Evolutionary conservation across 2,329 filamentous ascomycete species (phyloP).

Genomic region (Cadophora luteo-olivacea): DNA sequence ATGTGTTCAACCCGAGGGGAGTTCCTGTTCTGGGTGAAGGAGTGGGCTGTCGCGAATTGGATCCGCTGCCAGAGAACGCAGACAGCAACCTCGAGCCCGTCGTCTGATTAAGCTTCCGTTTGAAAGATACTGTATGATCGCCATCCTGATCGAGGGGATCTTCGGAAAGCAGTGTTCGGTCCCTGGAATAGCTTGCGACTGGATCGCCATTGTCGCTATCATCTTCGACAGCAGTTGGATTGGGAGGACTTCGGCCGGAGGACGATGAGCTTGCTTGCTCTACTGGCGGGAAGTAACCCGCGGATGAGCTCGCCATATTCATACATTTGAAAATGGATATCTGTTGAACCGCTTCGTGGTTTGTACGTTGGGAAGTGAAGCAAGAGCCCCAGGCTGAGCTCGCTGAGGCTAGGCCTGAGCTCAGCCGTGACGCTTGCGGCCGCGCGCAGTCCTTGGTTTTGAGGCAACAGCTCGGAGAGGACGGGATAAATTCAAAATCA

Average conservation of each 20-base stretch:
- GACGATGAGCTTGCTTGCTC: conserved; percentile 38
- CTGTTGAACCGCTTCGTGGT: conserved; percentile 23
- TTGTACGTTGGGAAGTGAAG: neutral
- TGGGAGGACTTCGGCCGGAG: conserved; percentile 37
- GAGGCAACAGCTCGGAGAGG: neutral
- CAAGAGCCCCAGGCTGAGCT: conserved; percentile 12
- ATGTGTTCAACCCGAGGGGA: conserved; percentile 31
- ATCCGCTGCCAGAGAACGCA: conserved; percentile 35
- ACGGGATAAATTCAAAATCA: too few relatives aligned
- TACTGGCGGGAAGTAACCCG: conserved; percentile 34
- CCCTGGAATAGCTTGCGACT: conserved; percentile 39
- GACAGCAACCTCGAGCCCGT: conserved; percentile 39
- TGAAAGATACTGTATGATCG: conserved; percentile 69
- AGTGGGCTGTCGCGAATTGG: conserved; percentile 34
- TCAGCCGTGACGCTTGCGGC: conserved; percentile 5
- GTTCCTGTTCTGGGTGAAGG: conserved; percentile 39
- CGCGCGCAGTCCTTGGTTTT: neutral
- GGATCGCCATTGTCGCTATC: conserved; percentile 52
- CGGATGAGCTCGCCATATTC: conserved; percentile 44
- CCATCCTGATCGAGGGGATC: conserved; percentile 61
- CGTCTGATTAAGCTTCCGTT: conserved; percentile 65
- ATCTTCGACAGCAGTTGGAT: conserved; percentile 37
- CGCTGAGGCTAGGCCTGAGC: neutral
- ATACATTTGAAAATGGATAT: conserved; percentile 32
- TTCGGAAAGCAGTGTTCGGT: conserved; percentile 54